phyloP scores from a whole-genome alignment of 2,329 filamentous ascomycete genomes.

The Phoma sp. region DNA sequence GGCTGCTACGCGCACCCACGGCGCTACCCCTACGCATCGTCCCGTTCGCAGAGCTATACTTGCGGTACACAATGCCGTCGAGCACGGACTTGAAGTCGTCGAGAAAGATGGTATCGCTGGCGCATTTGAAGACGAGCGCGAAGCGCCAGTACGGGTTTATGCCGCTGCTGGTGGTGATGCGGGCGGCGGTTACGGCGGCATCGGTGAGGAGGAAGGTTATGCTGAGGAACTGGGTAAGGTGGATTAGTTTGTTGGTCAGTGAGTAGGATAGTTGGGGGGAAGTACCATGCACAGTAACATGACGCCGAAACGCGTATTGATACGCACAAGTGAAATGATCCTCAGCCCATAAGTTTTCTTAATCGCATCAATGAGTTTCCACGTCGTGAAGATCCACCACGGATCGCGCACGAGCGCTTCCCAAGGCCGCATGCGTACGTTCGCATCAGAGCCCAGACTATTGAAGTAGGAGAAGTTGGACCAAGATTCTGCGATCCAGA shows the following conservation, averaged over 20 bases:
- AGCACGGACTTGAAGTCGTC: slow-evolving; percentile 47
- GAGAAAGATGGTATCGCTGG: slow-evolving; percentile 45
- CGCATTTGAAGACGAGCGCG: slow-evolving; percentile 46
- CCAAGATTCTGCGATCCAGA: slow-evolving; percentile 45
- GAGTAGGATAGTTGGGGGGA: too few species aligned
- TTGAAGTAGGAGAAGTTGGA: slow-evolving; percentile 47
- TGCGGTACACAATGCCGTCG: slow-evolving; percentile 38
- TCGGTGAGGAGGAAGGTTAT: slow-evolving; percentile 43
- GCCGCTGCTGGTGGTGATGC: slow-evolving; percentile 31
- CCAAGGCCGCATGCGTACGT: slow-evolving; percentile 38
- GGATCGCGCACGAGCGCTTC: slow-evolving; percentile 43
- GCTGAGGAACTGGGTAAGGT: slow-evolving; percentile 17
- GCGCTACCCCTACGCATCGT: slow-evolving; percentile 22
- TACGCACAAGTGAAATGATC: slow-evolving; percentile 30
- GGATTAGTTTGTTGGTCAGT: too few species aligned
- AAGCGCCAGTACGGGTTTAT: slow-evolving; percentile 48
- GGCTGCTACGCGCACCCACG: slow-evolving; percentile 10
- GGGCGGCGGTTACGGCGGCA: slow-evolving; percentile 37
- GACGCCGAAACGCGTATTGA: slow-evolving; percentile 41
- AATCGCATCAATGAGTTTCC: slow-evolving; percentile 39
- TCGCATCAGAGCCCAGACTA: slow-evolving; percentile 35
- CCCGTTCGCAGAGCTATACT: slow-evolving; percentile 29
- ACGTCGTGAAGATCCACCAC: slow-evolving; percentile 48
- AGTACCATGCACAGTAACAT: slow-evolving; percentile 45
- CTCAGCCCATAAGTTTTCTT: slow-evolving; percentile 43